Evolutionary conservation across 495 filamentous ascomycete species (phyloP).

Genomic region (Astrothelium macrocarpum): DNA sequence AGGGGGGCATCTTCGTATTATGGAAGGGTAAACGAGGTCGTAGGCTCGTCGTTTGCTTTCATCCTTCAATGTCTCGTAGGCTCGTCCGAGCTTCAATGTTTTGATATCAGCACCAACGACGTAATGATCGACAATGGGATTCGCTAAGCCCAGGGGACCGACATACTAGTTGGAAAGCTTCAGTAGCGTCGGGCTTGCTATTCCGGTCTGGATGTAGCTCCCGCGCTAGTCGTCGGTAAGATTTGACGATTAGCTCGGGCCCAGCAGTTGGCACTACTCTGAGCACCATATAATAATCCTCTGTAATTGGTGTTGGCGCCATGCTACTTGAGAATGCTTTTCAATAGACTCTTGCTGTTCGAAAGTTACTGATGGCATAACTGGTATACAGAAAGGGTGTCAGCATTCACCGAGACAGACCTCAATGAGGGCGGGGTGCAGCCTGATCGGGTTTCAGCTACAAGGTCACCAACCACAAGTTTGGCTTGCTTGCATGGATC

Average conservation of each 20-base stretch:
- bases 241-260: conserved; percentile 21
- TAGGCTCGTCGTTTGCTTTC: conserved; percentile 28
- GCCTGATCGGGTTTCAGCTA: too few relatives aligned
- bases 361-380: too few relatives aligned
- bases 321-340: too few relatives aligned
- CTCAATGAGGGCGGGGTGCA: too few relatives aligned
- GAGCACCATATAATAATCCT: conserved; percentile 31
- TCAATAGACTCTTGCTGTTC: too few relatives aligned
- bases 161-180: conserved; percentile 31
- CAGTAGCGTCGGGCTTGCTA: conserved; percentile 26
- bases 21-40: conserved; percentile 27
- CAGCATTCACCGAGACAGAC: too few relatives aligned
- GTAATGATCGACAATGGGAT: neutral
- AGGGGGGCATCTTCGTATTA: conserved; percentile 15
- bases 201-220: conserved; percentile 29
- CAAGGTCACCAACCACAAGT: too few relatives aligned
- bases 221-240: conserved; percentile 27
- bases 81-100: conserved; percentile 24
- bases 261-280: conserved; percentile 26
- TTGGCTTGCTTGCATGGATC: too few relatives aligned
- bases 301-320: conserved; percentile 24
- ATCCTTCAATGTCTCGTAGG: conserved; percentile 31
- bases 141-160: conserved; percentile 12
- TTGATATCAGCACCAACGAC: conserved; percentile 9
- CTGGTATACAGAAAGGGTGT: too few relatives aligned